phyloP scores from a whole-genome alignment of 371 early-diverging fungal genomes.

The Actinomucor elegans region DNA sequence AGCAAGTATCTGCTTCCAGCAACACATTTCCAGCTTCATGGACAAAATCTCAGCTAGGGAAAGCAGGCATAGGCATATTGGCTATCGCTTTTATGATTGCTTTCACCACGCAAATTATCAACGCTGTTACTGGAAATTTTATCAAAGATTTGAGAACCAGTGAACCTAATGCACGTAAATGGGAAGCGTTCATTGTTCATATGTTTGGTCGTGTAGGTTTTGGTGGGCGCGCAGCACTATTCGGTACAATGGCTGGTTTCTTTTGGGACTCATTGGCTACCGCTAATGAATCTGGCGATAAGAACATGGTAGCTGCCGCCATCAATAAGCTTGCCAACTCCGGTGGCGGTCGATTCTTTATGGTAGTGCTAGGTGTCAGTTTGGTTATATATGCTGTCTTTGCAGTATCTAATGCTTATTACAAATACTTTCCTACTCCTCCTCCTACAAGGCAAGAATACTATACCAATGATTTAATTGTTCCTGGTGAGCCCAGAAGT shows the following conservation, averaged over 20 bases:
- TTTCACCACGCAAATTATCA: conserved; percentile 42
- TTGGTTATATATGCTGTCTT: conserved; percentile 44
- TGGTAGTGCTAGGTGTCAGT: conserved; percentile 39
- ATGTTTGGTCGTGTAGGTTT: conserved; percentile 43
- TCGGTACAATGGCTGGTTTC: conserved; percentile 44
- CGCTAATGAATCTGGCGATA: conserved; percentile 31
- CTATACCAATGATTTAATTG: conserved; percentile 21
- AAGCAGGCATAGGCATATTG: conserved; percentile 36
- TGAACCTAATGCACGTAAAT: conserved; percentile 28
- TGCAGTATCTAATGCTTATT: conserved; percentile 42
- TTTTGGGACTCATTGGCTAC: conserved; percentile 45
- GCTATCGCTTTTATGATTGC: conserved; percentile 49
- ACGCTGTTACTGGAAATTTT: conserved; percentile 41
- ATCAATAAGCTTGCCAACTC: conserved; percentile 32
- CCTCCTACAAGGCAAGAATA: conserved; percentile 36
- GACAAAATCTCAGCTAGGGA: conserved; percentile 30
- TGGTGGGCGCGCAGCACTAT: conserved; percentile 40
- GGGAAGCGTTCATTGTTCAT: conserved; percentile 35
- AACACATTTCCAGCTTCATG: conserved; percentile 45
- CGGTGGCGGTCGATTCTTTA: conserved; percentile 35
- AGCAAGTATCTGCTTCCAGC: conserved; percentile 35
- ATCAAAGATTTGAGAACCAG: conserved; percentile 38
- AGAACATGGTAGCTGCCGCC: conserved; percentile 42
- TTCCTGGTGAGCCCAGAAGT: neutral
- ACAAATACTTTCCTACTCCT: conserved; percentile 50